Evolutionary conservation across 441 rosid species (phyloP).

Genomic region (Breynia disticha): DNA sequence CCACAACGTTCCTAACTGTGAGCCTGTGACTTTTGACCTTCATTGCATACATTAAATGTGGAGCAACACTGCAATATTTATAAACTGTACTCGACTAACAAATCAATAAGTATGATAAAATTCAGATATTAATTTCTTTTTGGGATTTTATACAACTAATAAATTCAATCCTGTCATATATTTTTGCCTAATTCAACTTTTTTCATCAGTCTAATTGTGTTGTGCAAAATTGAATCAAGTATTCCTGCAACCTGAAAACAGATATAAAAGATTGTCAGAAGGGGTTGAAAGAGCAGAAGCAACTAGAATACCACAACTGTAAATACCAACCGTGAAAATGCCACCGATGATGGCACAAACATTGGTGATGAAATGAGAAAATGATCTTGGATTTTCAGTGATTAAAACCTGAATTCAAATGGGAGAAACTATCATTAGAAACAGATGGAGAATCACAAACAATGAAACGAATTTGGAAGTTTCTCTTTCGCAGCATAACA

Average conservation of each 20-base stretch:
- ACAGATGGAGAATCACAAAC: background rate
- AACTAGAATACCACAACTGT: constrained; percentile 2
- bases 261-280: constrained; percentile 4
- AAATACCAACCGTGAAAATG: constrained; percentile 78
- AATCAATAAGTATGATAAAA: constrained; percentile 5
- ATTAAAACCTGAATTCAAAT: constrained; percentile 54
- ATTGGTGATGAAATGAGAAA: constrained; percentile 92
- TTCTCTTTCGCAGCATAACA: background rate
- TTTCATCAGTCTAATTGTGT: constrained; percentile 75
- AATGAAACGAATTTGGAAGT: background rate
- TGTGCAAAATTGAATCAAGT: constrained; percentile 73
- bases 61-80: constrained; percentile 9
- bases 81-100: constrained; percentile 11
- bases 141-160: constrained; percentile 15
- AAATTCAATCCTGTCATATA: constrained; percentile 39
- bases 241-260: constrained; percentile 89
- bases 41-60: constrained; percentile 3
- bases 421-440: background rate
- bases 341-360: constrained; percentile 99
- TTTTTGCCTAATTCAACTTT: constrained; percentile 92
- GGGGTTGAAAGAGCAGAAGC: background rate
- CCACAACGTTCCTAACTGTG: background rate
- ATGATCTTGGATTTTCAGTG: constrained; percentile 73
- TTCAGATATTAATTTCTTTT: constrained; percentile 15
- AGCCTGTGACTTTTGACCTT: constrained; percentile 8